A percentile compares a stretch with the other conserved stretches of the same genome.
Conservation (phyloP, 78 protist species). For the Tieghemostelium lacteum region DNA sequence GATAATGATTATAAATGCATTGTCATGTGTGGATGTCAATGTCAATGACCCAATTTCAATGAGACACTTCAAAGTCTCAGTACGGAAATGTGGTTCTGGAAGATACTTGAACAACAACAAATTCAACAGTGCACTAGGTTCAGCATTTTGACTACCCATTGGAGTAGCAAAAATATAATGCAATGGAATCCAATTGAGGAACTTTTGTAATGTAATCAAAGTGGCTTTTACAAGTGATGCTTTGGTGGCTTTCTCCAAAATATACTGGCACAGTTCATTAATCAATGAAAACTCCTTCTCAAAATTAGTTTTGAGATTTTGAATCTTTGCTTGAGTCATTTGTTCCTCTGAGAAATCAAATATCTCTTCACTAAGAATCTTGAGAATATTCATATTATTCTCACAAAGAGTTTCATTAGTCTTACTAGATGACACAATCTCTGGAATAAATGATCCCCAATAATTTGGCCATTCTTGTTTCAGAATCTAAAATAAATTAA, state of each 20-base stretch:
- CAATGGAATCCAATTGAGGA: slow-evolving; percentile 97
- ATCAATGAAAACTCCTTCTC: slow-evolving; percentile 92
- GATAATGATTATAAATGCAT: slow-evolving; percentile 37
- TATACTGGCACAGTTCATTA: slow-evolving; percentile 88
- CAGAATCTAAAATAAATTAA: slow-evolving; percentile 84
- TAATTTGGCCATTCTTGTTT: slow-evolving; percentile 99
- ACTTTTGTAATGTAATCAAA: slow-evolving; percentile 90
- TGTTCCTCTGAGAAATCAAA: slow-evolving; percentile 95
- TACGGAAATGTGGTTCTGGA: slow-evolving; percentile 81
- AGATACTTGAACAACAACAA: slow-evolving; percentile 78
- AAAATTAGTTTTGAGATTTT: slow-evolving; percentile 88
- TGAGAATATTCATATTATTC: slow-evolving; percentile 96
- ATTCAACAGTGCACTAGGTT: slow-evolving; percentile 43
- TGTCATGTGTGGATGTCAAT: slow-evolving; percentile 38
- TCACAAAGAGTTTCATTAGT: slow-evolving; percentile 94
- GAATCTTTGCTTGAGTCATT: slow-evolving; percentile 91
- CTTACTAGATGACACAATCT: slow-evolving; percentile 90
- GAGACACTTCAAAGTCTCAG: slow-evolving; percentile 90
- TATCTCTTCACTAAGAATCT: slow-evolving; percentile 92
- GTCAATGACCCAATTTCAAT: slow-evolving; percentile 90
- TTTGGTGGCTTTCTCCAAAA: slow-evolving; percentile 75
- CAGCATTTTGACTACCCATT: background rate
- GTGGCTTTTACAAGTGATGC: slow-evolving; percentile 82
- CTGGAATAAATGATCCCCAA: slow-evolving; percentile 97
- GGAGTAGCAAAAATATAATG: slow-evolving; percentile 91